Evolutionary conservation across 2,329 filamentous ascomycete species (phyloP).

Genomic region (Scedosporium boydii): DNA sequence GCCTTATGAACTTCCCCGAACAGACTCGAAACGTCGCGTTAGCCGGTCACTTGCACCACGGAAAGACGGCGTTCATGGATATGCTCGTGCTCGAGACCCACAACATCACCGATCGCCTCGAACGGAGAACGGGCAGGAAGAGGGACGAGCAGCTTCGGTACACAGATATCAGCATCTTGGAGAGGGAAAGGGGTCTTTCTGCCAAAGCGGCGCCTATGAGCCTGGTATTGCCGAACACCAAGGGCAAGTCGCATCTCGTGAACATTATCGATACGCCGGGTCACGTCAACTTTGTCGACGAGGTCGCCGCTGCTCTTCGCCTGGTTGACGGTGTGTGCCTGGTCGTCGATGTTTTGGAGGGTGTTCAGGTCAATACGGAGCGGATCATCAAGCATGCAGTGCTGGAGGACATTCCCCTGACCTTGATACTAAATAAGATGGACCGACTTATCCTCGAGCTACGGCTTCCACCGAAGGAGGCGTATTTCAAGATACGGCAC

Average conservation of each 20-base stretch:
- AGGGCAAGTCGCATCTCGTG: slow-evolving; percentile 88
- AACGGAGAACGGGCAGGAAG: slow-evolving; percentile 71
- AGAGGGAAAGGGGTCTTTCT: slow-evolving; percentile 82
- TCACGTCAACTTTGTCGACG: slow-evolving; percentile 97
- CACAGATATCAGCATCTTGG: slow-evolving; percentile 83
- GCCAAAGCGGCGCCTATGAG: slow-evolving; percentile 94
- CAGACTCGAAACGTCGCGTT: slow-evolving; percentile 90
- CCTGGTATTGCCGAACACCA: slow-evolving; percentile 75
- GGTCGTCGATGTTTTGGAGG: slow-evolving; percentile 92
- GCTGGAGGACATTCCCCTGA: slow-evolving; percentile 78
- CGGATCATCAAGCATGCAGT: slow-evolving; percentile 95
- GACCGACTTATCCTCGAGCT: slow-evolving; percentile 90
- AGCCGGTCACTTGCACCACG: slow-evolving; percentile 89
- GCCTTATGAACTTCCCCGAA: slow-evolving; percentile 91
- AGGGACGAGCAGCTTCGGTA: slow-evolving; percentile 87
- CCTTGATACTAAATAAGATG: slow-evolving; percentile 93
- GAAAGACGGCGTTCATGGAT: slow-evolving; percentile 97
- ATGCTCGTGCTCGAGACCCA: slow-evolving; percentile 97
- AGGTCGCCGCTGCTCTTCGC: slow-evolving; percentile 80
- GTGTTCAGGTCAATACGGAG: slow-evolving; percentile 97
- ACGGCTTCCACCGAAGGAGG: slow-evolving; percentile 86
- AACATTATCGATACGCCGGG: slow-evolving; percentile 95
- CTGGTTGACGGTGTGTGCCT: slow-evolving; percentile 87
- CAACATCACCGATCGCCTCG: slow-evolving; percentile 67
- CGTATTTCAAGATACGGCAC: slow-evolving; percentile 98